Evolutionary conservation across 495 filamentous ascomycete genomes (phyloP).

Genomic region (Aspergillus incahuasiensis): DNA sequence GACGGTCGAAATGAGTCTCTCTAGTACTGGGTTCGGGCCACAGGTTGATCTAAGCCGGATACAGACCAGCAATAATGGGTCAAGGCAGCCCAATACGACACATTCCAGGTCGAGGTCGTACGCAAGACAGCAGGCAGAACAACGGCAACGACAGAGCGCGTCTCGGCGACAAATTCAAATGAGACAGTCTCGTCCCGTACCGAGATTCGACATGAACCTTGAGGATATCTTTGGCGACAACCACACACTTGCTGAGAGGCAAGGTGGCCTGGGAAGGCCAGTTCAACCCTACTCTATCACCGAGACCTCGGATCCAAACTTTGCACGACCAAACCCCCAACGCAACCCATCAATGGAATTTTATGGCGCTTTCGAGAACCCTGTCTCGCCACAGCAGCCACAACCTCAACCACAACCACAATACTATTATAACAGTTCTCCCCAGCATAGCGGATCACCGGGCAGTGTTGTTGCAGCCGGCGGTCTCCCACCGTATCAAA

Average conservation of each 20-base stretch:
- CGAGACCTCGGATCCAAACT: slow-evolving; percentile 25
- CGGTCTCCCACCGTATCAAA: slow-evolving; percentile 18
- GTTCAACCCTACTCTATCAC: slow-evolving; percentile 22
- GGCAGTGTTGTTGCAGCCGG: slow-evolving; percentile 24
- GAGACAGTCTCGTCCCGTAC: slow-evolving; percentile 37
- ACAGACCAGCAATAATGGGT: slow-evolving; percentile 10
- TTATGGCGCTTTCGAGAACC: slow-evolving; percentile 33
- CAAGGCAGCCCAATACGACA: slow-evolving; percentile 14
- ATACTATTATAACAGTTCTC: slow-evolving; percentile 39
- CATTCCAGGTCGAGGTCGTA: slow-evolving; percentile 22
- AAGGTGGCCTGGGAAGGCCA: slow-evolving; percentile 13
- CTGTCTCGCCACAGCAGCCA: slow-evolving; percentile 30
- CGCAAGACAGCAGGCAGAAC: slow-evolving; percentile 20
- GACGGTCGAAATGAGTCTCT: slow-evolving; percentile 85
- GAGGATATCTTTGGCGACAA: slow-evolving; percentile 45
- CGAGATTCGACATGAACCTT: slow-evolving; percentile 63
- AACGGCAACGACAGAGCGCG: slow-evolving; percentile 24
- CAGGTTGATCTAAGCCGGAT: slow-evolving; percentile 33
- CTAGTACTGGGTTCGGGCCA: slow-evolving; percentile 73
- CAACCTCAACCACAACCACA: slow-evolving; percentile 33
- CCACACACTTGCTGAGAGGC: slow-evolving; percentile 23
- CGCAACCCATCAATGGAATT: slow-evolving; percentile 39
- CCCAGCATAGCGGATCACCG: slow-evolving; percentile 37
- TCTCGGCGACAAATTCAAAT: slow-evolving; percentile 25
- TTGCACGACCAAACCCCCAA: slow-evolving; percentile 26